Evolutionary conservation across 108 stramenopile genomes (phyloP), one percentile per base, ranked within the genome.

Genomic region (Seminavis robusta): DNA sequence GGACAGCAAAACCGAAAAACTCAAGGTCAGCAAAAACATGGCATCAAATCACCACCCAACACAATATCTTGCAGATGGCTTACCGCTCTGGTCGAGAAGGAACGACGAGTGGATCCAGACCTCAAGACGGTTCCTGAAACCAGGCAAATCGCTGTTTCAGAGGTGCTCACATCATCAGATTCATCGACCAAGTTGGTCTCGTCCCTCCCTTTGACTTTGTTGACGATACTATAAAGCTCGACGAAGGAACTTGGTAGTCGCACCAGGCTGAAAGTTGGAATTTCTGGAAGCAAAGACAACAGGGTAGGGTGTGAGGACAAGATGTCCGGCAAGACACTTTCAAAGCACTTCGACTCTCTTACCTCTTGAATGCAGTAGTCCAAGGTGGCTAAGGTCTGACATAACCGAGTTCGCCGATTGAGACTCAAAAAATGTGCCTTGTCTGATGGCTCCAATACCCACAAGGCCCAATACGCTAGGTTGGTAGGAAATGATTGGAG

Each of bases 111-210:
- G 10, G 76, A 73, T 30, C 90, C 94, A 27, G 94, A 85, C 48
- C 74, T 59, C 84, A 95, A 86, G 7, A 95, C 86, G 24, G 85
- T 57, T 13, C 94, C 94, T 13, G 91, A 89, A 37, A 95, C 46
- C 4, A 95, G 80, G 60, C 94, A 95, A 34, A 95, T 87, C 4
- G 94, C 94, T 43, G 81, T 83, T 69, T 95, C 94, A 19, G 66
- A 56, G 48, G 65, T 80, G 23, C 81, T 67, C 41, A 60, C 66
- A 24, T 85, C 83, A 24, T 90, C 83, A 29, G 76, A 58, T 19
- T 75, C 72, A 41, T 92, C 88, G 34, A 76, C 73, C 29, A 69
- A 39, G 19, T 79, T 51, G 16, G 68, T 58, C 0, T 46, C 26
- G 36, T 84, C 69, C 13, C 79, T 45, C 15, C 83, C 80, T 60